These are phyloP conservation scores for Fusarium redolens DNA, from an alignment of 2,329 filamentous ascomycete species.

Conservation along the genomic window DNA sequence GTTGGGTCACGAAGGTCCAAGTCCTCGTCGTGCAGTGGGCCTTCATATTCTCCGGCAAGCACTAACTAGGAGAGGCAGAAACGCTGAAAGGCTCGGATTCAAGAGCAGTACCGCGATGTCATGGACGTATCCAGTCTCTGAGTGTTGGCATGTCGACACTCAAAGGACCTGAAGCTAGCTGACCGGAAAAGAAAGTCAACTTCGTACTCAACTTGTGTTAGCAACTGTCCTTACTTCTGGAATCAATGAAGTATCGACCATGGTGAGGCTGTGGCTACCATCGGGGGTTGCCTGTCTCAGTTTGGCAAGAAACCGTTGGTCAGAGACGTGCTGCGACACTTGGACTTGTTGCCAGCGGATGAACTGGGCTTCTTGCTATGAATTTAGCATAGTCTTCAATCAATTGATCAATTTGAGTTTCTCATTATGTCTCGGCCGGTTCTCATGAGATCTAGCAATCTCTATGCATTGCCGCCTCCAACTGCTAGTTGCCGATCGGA, in stretches of 20 bases:
- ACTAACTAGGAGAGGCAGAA: too few relatives aligned
- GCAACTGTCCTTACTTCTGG: background rate
- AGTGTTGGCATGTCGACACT: background rate
- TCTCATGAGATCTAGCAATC: background rate
- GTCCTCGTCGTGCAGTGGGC: background rate
- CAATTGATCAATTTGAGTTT: rapidly evolving
- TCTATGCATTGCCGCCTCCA: background rate
- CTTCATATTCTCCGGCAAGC: background rate
- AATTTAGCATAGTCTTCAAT: rapidly evolving
- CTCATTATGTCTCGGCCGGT: rapidly evolving
- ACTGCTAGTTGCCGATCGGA: background rate
- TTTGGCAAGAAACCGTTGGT: background rate
- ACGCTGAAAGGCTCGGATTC: background rate
- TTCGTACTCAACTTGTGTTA: background rate
- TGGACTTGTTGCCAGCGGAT: background rate
- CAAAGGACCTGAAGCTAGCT: slow-evolving; percentile 9
- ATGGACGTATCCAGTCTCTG: slow-evolving; percentile 21
- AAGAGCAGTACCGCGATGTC: slow-evolving; percentile 6
- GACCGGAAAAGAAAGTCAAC: slow-evolving; percentile 9
- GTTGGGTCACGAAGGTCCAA: background rate
- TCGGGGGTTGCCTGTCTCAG: background rate
- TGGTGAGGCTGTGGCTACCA: background rate
- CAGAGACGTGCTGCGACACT: rapidly evolving
- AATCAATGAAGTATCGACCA: background rate
- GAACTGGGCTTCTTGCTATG: rapidly evolving